Conservation (phyloP, 306 rosid genomes). For the Glycyrrhiza uralensis region DNA sequence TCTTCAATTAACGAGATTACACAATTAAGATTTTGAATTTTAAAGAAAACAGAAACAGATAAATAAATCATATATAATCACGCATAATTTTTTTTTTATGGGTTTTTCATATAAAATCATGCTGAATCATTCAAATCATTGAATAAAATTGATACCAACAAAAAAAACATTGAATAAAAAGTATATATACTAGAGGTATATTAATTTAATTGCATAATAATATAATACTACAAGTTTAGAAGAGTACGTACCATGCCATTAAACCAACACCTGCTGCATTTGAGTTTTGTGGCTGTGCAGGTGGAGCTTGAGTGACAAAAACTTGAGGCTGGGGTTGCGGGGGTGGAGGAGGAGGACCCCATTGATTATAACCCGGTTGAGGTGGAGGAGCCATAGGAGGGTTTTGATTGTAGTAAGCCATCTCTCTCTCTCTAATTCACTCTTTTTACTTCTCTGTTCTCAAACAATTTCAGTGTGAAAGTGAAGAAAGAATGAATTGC, state of each 20-base stretch:
- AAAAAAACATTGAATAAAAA: too few relatives aligned
- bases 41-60: not conserved
- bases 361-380: conserved; percentile 23
- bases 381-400: conserved; percentile 23
- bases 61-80: too few relatives aligned
- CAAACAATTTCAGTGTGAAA: not conserved
- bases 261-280: not conserved
- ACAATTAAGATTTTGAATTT: too few relatives aligned
- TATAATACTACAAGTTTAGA: too few relatives aligned
- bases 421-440: conserved; percentile 13
- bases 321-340: conserved; percentile 20
- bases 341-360: not conserved
- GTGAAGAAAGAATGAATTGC: not conserved
- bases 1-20: not conserved
- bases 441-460: not conserved
- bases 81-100: too few relatives aligned
- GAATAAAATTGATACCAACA: too few relatives aligned
- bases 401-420: conserved; percentile 26
- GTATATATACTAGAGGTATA: too few relatives aligned
- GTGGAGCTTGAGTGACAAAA: conserved; percentile 6
- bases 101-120: too few relatives aligned
- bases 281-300: not conserved
- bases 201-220: too few relatives aligned
- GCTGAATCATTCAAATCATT: too few relatives aligned
- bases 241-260: conserved; percentile 22